phyloP scores from a whole-genome alignment of 768 basidiomycete species.

The Mycena haematopus region DNA sequence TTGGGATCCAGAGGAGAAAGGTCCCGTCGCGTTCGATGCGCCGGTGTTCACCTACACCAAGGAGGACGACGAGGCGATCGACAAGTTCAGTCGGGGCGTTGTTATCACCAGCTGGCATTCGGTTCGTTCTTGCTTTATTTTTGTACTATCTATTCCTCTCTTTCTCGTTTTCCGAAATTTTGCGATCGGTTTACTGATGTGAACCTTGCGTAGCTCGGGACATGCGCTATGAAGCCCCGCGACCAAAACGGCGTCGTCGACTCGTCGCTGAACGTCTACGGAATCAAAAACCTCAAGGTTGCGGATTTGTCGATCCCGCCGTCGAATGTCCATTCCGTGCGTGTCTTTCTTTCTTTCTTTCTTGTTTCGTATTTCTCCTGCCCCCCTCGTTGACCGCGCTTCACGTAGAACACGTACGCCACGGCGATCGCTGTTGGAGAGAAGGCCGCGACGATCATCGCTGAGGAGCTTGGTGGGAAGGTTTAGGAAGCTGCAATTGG shows the following conservation, averaged over 20 bases:
- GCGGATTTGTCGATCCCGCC: conserved; percentile 50
- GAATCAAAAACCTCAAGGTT: conserved; percentile 49
- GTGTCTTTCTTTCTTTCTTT: neutral
- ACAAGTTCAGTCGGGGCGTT: conserved; percentile 23
- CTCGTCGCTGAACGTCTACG: conserved; percentile 50
- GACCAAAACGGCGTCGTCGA: conserved; percentile 54
- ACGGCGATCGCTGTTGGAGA: conserved; percentile 52
- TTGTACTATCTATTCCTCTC: too few relatives aligned
- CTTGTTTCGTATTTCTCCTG: too few relatives aligned
- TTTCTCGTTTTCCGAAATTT: neutral
- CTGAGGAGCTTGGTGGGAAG: conserved; percentile 47
- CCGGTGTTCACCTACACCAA: conserved; percentile 34
- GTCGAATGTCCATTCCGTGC: conserved; percentile 43
- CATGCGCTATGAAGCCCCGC: conserved; percentile 56
- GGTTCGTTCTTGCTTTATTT: conserved; percentile 15
- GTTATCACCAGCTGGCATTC: conserved; percentile 35
- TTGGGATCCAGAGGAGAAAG: neutral
- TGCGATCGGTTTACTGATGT: neutral
- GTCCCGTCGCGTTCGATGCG: conserved; percentile 29
- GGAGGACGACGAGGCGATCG: conserved; percentile 36
- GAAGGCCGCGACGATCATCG: conserved; percentile 51
- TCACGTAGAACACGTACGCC: conserved; percentile 47
- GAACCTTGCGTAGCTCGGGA: conserved; percentile 46
- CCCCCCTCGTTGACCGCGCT: too few relatives aligned
- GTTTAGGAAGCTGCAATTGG: too few relatives aligned